Evolutionary conservation across 805 yeast species (phyloP).

Genomic region (Ogataea pignaliae): DNA sequence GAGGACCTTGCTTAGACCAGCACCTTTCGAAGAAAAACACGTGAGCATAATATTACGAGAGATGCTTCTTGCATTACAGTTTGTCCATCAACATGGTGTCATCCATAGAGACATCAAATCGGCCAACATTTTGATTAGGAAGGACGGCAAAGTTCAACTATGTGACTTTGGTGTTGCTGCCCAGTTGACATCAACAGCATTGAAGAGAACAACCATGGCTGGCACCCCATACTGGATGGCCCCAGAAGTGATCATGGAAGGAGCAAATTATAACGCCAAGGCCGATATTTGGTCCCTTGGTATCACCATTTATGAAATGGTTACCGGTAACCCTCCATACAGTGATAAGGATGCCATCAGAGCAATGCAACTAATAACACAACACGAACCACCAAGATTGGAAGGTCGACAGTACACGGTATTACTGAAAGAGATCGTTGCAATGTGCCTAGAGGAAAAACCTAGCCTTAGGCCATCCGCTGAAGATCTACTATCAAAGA

Average conservation of each 20-base stretch:
- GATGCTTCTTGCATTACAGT: slow-evolving; percentile 67
- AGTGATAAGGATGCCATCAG: slow-evolving; percentile 91
- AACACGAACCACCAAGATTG: slow-evolving; percentile 88
- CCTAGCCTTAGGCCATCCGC: slow-evolving; percentile 87
- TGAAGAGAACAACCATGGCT: slow-evolving; percentile 90
- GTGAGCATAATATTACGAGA: slow-evolving; percentile 85
- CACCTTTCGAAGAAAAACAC: slow-evolving; percentile 79
- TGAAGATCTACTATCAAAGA: slow-evolving; percentile 64
- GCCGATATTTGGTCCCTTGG: slow-evolving; percentile 99
- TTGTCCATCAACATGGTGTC: slow-evolving; percentile 83
- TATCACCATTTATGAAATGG: slow-evolving; percentile 87
- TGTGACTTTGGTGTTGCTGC: slow-evolving; percentile 99
- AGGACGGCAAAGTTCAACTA: slow-evolving; percentile 83
- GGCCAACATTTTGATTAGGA: slow-evolving; percentile 80
- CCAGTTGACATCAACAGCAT: slow-evolving; percentile 66
- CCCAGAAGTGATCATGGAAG: slow-evolving; percentile 94
- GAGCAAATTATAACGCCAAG: slow-evolving; percentile 78
- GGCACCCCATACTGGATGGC: slow-evolving; percentile 99
- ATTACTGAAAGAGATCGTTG: slow-evolving; percentile 78
- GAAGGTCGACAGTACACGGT: slow-evolving; percentile 85
- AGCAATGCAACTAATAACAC: slow-evolving; percentile 91
- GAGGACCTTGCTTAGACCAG: slow-evolving; percentile 80
- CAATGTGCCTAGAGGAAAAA: slow-evolving; percentile 88
- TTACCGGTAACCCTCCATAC: slow-evolving; percentile 97
- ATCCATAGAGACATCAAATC: slow-evolving; percentile 97